Conservation (phyloP, 352 stramenopile species). For the Globisporangium emineosum region DNA sequence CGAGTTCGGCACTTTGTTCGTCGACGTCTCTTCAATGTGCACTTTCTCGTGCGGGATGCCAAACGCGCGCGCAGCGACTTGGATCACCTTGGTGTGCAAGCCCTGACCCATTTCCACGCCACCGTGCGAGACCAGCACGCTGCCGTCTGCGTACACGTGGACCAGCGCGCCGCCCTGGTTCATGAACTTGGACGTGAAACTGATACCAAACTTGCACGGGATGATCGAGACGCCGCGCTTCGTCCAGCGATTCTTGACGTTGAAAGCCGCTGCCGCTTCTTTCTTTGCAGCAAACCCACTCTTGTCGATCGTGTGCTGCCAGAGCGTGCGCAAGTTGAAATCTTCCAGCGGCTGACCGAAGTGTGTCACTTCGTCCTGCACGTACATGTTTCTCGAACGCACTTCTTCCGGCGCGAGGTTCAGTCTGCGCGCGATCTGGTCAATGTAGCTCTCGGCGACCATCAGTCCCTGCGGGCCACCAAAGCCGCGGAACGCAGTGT, state of each 20-base stretch:
- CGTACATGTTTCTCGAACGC: constrained; percentile 92
- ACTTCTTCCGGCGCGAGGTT: constrained; percentile 70
- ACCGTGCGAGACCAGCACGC: constrained; percentile 93
- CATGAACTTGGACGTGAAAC: constrained; percentile 96
- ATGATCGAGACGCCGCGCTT: constrained; percentile 90
- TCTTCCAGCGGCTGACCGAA: constrained; percentile 92
- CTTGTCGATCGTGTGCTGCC: constrained; percentile 63
- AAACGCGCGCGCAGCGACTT: constrained; percentile 90
- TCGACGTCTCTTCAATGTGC: constrained; percentile 93
- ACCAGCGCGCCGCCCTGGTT: constrained; percentile 96
- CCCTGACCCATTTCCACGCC: constrained; percentile 98
- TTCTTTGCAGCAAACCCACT: constrained; percentile 72
- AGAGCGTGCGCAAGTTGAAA: constrained; percentile 90
- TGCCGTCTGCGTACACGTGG: constrained; percentile 95
- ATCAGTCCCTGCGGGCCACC: constrained; percentile 92
- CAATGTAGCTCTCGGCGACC: constrained; percentile 92
- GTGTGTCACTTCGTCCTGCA: constrained; percentile 84
- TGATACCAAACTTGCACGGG: constrained; percentile 94
- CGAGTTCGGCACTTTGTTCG: constrained; percentile 94
- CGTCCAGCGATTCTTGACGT: constrained; percentile 84
- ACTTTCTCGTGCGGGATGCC: constrained; percentile 90
- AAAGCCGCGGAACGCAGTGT: constrained; percentile 96
- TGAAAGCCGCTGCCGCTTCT: constrained; percentile 82
- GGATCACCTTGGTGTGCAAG: constrained; percentile 94
- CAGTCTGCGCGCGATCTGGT: constrained; percentile 91